These are phyloP conservation scores for Adenanthera pavonina DNA, from an alignment of 306 rosid genomes.

Conservation along the genomic window DNA sequence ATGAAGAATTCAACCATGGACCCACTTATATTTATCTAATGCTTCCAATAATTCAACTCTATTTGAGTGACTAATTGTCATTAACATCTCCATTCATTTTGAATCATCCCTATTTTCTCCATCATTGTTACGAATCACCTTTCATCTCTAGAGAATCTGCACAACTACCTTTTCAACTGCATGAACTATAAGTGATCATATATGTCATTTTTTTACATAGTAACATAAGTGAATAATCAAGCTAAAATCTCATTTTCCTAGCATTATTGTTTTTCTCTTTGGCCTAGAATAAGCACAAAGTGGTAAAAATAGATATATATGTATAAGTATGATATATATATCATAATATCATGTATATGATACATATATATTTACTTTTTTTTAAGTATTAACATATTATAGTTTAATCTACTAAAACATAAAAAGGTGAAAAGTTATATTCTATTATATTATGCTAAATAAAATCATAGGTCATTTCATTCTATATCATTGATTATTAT, in stretches of 20 bases:
- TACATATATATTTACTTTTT: no score
- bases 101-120: not conserved
- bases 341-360: no score
- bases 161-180: not conserved
- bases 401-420: no score
- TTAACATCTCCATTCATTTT: not conserved
- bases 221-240: not conserved
- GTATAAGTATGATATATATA: no score
- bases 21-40: slow-evolving; percentile 37
- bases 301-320: no score
- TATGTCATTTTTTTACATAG: not conserved
- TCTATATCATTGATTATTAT: no score
- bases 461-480: no score
- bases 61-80: not conserved
- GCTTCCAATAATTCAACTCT: slow-evolving; percentile 21
- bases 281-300: no score
- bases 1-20: slow-evolving; percentile 30
- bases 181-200: not conserved
- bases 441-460: no score
- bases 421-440: no score
- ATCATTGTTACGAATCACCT: not conserved
- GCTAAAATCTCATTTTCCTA: not conserved
- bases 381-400: no score
- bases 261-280: no score
- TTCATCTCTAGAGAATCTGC: not conserved